Conservation (phyloP, 257 asterid species). For the Solanum chiquidenum region DNA sequence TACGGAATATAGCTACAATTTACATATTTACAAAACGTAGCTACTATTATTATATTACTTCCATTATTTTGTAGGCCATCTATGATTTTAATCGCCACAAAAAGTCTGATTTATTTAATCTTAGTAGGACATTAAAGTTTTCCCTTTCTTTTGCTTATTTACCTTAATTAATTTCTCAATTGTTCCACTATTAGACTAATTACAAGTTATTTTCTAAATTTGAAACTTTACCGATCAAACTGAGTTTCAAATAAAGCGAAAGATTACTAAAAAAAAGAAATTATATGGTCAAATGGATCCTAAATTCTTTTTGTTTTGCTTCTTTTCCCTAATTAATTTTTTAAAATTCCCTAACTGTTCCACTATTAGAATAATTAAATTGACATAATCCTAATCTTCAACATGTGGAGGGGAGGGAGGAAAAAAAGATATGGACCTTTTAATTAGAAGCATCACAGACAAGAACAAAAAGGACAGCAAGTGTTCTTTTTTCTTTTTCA, state of each 20-base stretch:
- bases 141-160: no score
- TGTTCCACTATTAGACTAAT: neutral
- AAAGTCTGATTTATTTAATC: neutral
- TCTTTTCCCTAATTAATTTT: neutral
- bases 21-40: neutral
- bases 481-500: neutral
- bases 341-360: neutral
- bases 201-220: neutral
- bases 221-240: neutral
- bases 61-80: no score
- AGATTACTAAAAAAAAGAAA: neutral
- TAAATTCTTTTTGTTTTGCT: neutral
- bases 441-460: neutral
- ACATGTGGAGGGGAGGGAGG: neutral
- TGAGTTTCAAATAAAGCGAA: neutral
- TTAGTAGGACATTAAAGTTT: neutral
- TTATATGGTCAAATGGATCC: neutral
- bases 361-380: neutral
- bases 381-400: neutral
- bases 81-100: neutral
- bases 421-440: neutral
- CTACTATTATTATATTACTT: neutral
- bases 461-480: neutral
- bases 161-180: neutral
- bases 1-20: no score